Evolutionary conservation across 208 protist genomes (phyloP), one percentile per base, ranked within the genome.

Genomic region (Wallacemonas rigidus): DNA sequence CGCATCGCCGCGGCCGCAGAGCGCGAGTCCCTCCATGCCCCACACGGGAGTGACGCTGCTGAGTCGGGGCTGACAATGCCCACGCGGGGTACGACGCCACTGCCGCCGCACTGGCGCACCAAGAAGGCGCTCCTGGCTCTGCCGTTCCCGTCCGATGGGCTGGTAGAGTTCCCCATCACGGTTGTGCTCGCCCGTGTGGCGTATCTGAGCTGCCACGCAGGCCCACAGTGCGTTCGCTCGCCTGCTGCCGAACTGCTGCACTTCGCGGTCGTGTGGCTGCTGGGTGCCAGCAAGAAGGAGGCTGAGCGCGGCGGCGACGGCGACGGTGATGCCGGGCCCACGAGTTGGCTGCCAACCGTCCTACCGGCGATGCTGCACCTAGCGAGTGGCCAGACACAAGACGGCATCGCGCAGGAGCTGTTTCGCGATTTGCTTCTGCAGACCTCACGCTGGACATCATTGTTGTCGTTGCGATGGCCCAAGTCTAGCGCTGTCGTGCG

Each of bases 181-280:
- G 17, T 65, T 6, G 67, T 98, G 1, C 71, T 98, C 5, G 88
- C 87, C 36, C 69, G 79, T 9, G 65, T 96, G 7, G 74, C 87
- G 0, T 60, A 85, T 26, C 74, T 98, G 3, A 87, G 90, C 53
- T 77, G 86, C 60, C 70, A 79, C 14, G 72, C 88, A 1, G 80
- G 71, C n/a, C 75, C 86, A 61, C 79, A 75, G 26, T 75, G 82
- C 43, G 85, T 89, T 9, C 93, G 96, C 38, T 77, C 92, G 2
- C 88, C 92, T 0, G 91, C 95, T 8, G 88, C 85, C 67, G 93
- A 98, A 73, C 82, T 98, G 4, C 80, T 98, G 15, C 90, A 97
- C 73, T 84, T 85, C n/a, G 72, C 91, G 2, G 71, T 94, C 1
- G 43, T 93, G 7, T 95, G 75, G 65, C 85, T 86, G 65, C 63